A percentile compares a stretch with the other conserved stretches of the same genome.
These are phyloP conservation scores for Triticum urartu DNA, from an alignment of 176 grass and related monocot species.

Conservation along the genomic window DNA sequence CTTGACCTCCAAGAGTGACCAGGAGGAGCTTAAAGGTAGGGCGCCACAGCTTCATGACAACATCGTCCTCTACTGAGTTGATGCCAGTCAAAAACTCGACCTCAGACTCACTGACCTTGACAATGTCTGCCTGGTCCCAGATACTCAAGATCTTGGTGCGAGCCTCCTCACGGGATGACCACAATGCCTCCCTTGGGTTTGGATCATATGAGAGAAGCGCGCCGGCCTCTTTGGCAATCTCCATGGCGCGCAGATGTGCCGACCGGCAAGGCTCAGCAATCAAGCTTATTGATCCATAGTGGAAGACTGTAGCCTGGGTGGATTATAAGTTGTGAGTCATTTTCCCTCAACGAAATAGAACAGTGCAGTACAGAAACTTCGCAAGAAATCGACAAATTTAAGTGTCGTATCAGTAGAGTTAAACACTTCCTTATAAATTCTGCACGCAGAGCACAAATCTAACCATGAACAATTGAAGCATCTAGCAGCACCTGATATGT, in stretches of 20 bases:
- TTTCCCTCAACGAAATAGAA: not conserved
- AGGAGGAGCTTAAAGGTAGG: constrained; percentile 81
- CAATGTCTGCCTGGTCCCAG: constrained; percentile 94
- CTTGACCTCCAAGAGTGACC: constrained; percentile 79
- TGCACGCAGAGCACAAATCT: not conserved
- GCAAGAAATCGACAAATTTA: not conserved
- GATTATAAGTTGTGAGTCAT: not conserved
- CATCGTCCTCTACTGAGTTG: constrained; percentile 73
- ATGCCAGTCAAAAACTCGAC: constrained; percentile 89
- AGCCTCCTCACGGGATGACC: constrained; percentile 72
- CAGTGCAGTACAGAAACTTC: not conserved
- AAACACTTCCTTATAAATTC: not conserved
- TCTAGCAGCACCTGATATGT: not conserved
- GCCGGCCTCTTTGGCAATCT: constrained; percentile 72
- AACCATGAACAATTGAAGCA: not conserved
- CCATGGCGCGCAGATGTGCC: constrained; percentile 74
- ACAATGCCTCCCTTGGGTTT: constrained; percentile 70
- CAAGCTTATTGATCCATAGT: constrained; percentile 96
- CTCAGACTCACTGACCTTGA: constrained; percentile 88
- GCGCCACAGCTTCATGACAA: constrained; percentile 78
- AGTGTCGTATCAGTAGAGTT: not conserved
- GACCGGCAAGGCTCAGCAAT: constrained; percentile 89
- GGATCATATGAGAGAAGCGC: constrained; percentile 85
- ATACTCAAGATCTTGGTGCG: constrained; percentile 89
- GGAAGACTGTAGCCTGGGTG: constrained; percentile 73